phyloP scores from a whole-genome alignment of 805 yeast species.

The Saccharomyces kudriavzevii region DNA sequence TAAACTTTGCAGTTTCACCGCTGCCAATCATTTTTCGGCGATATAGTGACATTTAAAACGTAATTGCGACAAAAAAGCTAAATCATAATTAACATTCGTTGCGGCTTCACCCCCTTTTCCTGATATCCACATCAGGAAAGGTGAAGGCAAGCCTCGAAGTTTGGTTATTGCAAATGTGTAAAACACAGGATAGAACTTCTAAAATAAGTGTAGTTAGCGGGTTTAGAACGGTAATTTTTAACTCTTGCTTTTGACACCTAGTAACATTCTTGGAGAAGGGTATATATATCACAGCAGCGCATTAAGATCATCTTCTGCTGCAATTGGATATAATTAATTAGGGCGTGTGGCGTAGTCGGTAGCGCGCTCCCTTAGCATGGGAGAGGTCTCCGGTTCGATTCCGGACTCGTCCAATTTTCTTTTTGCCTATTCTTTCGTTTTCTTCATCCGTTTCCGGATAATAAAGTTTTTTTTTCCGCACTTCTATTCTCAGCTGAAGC shows the following conservation, averaged over 20 bases:
- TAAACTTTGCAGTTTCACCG: not conserved
- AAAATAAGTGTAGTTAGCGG: not conserved
- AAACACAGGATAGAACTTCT: not conserved
- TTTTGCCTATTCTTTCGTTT: conserved; percentile 27
- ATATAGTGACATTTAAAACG: not conserved
- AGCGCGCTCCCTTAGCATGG: conserved; percentile 71
- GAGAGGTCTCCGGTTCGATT: conserved; percentile 69
- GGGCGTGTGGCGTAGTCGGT: conserved; percentile 75
- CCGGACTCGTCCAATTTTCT: conserved; percentile 72
- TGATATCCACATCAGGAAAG: too few species aligned
- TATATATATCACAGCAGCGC: not conserved
- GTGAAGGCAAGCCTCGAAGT: not conserved
- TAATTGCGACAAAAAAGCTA: not conserved
- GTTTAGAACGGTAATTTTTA: not conserved
- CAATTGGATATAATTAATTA: not conserved
- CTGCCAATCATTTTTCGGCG: not conserved
- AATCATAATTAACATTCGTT: not conserved
- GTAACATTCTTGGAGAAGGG: not conserved
- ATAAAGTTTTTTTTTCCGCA: not conserved
- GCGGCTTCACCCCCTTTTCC: not conserved
- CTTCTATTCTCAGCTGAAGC: not conserved
- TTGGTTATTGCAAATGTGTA: not conserved
- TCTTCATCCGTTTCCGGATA: not conserved
- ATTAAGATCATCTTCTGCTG: too few species aligned
- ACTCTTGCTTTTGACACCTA: not conserved